A percentile compares a stretch with the other conserved stretches of the same genome.
Conservation (phyloP, 78 protist genomes). For the Andalucia godoyi region DNA sequence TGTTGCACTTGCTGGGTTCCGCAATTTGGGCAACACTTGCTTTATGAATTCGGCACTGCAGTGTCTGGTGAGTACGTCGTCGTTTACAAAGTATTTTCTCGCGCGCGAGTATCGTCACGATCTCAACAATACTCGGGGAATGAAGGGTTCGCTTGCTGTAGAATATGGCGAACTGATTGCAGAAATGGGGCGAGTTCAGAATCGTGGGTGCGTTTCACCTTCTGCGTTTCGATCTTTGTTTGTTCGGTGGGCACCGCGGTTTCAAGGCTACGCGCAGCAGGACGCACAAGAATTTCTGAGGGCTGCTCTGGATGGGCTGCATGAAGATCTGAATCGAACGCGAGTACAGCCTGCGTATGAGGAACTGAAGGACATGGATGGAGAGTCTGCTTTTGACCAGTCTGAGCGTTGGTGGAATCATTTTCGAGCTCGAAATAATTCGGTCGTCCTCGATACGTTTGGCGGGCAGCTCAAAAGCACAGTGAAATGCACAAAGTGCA, state of each 20-base stretch:
- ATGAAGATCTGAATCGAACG: conserved; percentile 7
- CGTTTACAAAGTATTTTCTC: no score
- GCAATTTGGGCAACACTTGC: background rate
- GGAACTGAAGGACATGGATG: background rate
- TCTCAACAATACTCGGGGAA: background rate
- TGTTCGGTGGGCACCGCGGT: background rate
- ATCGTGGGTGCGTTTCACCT: no score
- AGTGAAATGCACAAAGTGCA: background rate
- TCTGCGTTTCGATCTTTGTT: no score
- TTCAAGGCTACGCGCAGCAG: conserved; percentile 26
- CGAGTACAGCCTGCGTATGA: background rate
- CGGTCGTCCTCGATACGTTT: background rate
- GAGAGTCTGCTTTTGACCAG: background rate
- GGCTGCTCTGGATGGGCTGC: conserved; percentile 27
- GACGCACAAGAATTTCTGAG: conserved; percentile 38
- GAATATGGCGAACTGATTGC: background rate
- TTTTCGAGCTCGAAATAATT: background rate
- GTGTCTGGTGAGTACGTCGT: no score
- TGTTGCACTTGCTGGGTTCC: background rate
- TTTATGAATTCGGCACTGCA: background rate
- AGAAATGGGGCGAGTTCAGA: no score
- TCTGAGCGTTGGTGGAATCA: background rate
- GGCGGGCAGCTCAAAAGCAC: background rate
- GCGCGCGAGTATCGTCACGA: no score
- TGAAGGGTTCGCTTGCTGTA: background rate